Conservation (phyloP, 306 rosid genomes). For the Myrica gale region DNA sequence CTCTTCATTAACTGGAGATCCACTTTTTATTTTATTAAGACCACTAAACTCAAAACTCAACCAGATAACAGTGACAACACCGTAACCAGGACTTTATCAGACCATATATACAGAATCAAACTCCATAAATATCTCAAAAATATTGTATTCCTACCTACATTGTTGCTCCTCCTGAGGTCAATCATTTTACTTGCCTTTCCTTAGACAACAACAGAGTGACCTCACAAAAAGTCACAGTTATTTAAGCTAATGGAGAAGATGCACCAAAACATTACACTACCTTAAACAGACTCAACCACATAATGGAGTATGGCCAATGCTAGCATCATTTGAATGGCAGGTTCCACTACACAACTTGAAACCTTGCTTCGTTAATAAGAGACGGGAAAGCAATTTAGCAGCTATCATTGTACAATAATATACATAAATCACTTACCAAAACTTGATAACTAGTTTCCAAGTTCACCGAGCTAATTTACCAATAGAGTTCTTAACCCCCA, state of each 20-base stretch:
- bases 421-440: neutral
- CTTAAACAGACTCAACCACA: constrained; percentile 8
- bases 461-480: neutral
- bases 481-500: no score
- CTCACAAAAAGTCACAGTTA: neutral
- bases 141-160: neutral
- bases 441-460: neutral
- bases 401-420: constrained; percentile 1
- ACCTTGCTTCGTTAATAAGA: constrained; percentile 17
- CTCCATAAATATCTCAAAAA: neutral
- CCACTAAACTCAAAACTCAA: no score
- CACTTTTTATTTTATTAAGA: no score
- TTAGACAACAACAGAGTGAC: neutral
- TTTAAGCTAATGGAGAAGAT: constrained; percentile 1
- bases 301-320: neutral
- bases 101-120: neutral
- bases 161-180: neutral
- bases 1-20: no score
- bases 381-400: constrained; percentile 12
- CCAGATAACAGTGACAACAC: no score
- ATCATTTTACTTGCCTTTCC: constrained; percentile 8
- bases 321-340: constrained; percentile 27
- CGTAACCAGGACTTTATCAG: no score
- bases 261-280: neutral
- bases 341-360: constrained; percentile 16